These are phyloP conservation scores for Puccinia sorghi DNA, from an alignment of 1,284 basidiomycete species.

Conservation along the genomic window DNA sequence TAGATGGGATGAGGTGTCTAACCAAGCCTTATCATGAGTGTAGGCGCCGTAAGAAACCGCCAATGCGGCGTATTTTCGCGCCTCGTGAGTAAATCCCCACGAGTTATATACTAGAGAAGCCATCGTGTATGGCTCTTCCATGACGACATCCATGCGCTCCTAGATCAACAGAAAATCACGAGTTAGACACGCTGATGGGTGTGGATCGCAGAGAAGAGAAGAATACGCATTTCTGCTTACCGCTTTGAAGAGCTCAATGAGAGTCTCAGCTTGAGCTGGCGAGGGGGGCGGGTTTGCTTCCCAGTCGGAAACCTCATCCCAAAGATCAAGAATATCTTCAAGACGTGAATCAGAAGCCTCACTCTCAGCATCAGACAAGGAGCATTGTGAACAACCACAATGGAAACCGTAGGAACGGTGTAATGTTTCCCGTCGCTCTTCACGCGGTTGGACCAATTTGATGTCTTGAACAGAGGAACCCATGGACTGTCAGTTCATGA, in stretches of 20 bases:
- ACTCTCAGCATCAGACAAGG: constrained; percentile 12
- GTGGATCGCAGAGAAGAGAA: neutral
- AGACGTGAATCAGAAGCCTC: constrained; percentile 19
- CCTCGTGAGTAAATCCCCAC: constrained; percentile 20
- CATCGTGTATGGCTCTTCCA: constrained; percentile 33
- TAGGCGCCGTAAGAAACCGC: constrained; percentile 25
- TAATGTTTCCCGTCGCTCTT: constrained; percentile 2
- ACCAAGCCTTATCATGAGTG: constrained; percentile 10
- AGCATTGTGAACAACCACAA: constrained; percentile 43
- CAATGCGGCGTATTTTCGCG: neutral
- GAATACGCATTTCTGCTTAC: constrained; percentile 23
- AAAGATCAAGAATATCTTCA: constrained; percentile 3
- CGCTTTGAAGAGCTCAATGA: constrained; percentile 28
- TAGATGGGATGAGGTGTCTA: constrained; percentile 11
- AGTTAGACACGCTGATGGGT: no score
- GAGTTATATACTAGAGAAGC: constrained; percentile 31
- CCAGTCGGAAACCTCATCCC: constrained; percentile 21
- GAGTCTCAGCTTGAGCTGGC: constrained; percentile 5
- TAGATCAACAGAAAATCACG: neutral
- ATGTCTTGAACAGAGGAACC: constrained; percentile 14
- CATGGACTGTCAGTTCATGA: no score
- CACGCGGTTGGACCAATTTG: neutral
- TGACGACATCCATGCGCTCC: constrained; percentile 19
- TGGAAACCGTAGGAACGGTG: constrained; percentile 24
- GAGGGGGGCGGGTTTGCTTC: neutral